Conservation (phyloP, 179 eudicot genomes). For the Gypsophila paniculata region DNA sequence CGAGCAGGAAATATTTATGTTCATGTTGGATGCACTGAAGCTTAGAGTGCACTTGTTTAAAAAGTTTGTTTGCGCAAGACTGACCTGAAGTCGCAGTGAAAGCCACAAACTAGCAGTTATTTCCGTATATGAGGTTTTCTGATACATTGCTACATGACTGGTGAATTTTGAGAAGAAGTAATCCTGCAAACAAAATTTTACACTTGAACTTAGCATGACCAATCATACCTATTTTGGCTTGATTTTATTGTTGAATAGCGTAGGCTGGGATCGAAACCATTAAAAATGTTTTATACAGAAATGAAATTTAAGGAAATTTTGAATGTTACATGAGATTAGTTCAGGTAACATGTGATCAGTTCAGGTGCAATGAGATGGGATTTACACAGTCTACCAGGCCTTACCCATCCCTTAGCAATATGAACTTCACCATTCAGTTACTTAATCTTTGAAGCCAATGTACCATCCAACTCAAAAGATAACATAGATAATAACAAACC, state of each 20-base stretch:
- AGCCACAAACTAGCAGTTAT: conserved; percentile 94
- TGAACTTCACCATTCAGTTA: no score
- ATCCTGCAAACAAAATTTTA: conserved; percentile 44
- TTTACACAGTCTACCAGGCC: no score
- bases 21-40: background rate
- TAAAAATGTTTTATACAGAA: background rate
- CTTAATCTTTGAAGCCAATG: background rate
- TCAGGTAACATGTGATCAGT: no score
- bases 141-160: conserved; percentile 56
- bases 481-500: background rate
- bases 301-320: background rate
- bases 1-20: background rate
- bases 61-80: background rate
- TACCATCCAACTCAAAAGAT: background rate
- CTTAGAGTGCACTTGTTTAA: background rate
- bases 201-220: background rate
- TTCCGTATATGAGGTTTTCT: conserved; percentile 87
- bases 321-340: no score
- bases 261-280: conserved; percentile 5
- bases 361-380: background rate
- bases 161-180: conserved; percentile 58
- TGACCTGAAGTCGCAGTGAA: conserved; percentile 92
- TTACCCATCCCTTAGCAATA: no score
- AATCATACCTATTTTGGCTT: background rate
- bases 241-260: background rate